Percentiles rank a stretch among this genome's conserved stretches.
Evolutionary conservation across 169 alveolate species (phyloP).

Genomic region (Pseudocohnilembus persalinus): DNA sequence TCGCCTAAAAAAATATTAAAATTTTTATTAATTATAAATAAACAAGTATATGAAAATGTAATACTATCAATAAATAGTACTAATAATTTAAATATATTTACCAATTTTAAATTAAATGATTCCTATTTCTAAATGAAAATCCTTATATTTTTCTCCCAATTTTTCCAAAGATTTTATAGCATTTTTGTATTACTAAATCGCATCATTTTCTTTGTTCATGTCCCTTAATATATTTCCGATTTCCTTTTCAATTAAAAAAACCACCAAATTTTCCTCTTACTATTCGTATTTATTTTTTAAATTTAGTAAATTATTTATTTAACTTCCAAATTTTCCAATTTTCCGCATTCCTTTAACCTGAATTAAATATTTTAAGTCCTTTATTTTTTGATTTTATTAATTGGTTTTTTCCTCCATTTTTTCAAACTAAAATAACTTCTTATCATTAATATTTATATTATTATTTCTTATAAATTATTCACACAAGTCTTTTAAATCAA

Average conservation of each 20-base stretch:
- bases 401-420: background rate
- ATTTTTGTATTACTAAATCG: background rate
- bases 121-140: background rate
- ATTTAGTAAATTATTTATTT: no score
- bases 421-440: no score
- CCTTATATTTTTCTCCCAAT: background rate
- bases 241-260: background rate
- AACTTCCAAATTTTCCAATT: background rate
- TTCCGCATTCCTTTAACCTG: background rate
- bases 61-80: no score
- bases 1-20: background rate
- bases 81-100: no score
- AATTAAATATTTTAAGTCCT: background rate
- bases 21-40: no score
- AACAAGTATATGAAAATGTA: no score
- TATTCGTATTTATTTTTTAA: background rate
- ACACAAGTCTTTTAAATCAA: no score
- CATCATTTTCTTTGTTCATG: background rate
- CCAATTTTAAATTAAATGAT: background rate
- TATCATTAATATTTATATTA: no score
- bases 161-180: background rate
- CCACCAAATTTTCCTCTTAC: background rate
- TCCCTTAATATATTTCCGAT: background rate
- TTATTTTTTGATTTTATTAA: no score
- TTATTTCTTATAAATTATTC: no score